A percentile compares a stretch with the other conserved stretches of the same genome.
These are phyloP conservation scores for Ophiostoma ips DNA, from an alignment of 2,329 filamentous ascomycete species.

Conservation along the genomic window DNA sequence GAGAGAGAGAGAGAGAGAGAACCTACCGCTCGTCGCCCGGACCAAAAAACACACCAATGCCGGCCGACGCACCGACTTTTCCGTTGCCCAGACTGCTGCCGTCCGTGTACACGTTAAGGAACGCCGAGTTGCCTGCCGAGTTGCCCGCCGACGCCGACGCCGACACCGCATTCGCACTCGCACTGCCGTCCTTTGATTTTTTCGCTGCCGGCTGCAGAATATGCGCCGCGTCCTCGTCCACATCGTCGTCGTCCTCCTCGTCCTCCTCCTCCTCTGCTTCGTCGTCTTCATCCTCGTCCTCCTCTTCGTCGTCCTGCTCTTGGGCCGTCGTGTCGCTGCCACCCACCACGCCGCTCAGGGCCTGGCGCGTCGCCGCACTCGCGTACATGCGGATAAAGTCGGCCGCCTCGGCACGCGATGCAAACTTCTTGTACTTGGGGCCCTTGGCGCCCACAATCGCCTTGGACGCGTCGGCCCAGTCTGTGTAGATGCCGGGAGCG, in stretches of 20 bases:
- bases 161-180: not conserved
- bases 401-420: constrained; percentile 57
- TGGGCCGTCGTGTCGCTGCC: constrained; percentile 6
- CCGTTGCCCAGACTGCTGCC: constrained; percentile 49
- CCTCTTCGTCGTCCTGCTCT: constrained; percentile 13
- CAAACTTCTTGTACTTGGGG: constrained; percentile 56
- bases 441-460: constrained; percentile 63
- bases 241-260: constrained; percentile 18
- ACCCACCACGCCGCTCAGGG: constrained; percentile 20
- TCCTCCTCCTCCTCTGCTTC: constrained; percentile 15
- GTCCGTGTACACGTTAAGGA: constrained; percentile 45
- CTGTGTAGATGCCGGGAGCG: constrained; percentile 43
- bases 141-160: not conserved
- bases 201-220: constrained; percentile 18
- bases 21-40: constrained; percentile 36
- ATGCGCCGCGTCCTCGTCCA: constrained; percentile 19
- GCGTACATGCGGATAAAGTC: constrained; percentile 50
- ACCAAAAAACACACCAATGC: constrained; percentile 52
- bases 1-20: not conserved
- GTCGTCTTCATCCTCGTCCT: constrained; percentile 17
- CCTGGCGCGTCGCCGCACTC: constrained; percentile 29
- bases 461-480: constrained; percentile 55
- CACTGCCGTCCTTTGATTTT: constrained; percentile 22
- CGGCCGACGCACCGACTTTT: constrained; percentile 37
- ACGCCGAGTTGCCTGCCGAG: constrained; percentile 9